phyloP scores from a whole-genome alignment of 192 early-diverging fungal species.

The Backusella circina region DNA sequence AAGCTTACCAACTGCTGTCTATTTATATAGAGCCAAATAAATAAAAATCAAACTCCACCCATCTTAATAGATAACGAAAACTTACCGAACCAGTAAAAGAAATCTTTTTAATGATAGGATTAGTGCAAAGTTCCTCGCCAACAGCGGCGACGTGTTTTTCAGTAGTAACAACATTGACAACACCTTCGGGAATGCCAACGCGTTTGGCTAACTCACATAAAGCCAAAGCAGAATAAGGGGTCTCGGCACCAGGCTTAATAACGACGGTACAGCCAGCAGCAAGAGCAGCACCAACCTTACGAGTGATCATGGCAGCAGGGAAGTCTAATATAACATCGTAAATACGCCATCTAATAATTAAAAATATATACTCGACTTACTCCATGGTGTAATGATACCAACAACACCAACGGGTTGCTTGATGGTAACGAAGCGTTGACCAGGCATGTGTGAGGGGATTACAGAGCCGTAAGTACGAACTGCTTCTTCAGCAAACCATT shows the following conservation, averaged over 20 bases:
- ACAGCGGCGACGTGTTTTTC: constrained; percentile 52
- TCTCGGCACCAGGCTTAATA: constrained; percentile 68
- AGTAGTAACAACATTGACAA: constrained; percentile 66
- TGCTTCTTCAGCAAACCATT: constrained; percentile 88
- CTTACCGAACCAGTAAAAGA: constrained; percentile 77
- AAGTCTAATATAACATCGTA: constrained; percentile 52
- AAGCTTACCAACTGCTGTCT: constrained; percentile 64
- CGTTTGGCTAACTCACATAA: constrained; percentile 49
- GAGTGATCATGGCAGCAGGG: constrained; percentile 82
- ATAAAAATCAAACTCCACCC: not conserved
- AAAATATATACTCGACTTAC: constrained; percentile 24
- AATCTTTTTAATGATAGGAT: constrained; percentile 61
- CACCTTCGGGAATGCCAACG: constrained; percentile 65
- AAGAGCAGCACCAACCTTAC: constrained; percentile 74
- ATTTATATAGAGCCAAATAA: not conserved
- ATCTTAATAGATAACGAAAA: not conserved
- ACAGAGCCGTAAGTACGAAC: constrained; percentile 75
- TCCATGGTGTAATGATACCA: constrained; percentile 73
- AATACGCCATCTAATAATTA: not conserved
- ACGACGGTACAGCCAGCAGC: constrained; percentile 77
- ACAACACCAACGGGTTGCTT: constrained; percentile 82
- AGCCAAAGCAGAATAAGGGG: constrained; percentile 55
- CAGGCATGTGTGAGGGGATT: constrained; percentile 57
- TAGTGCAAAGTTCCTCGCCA: constrained; percentile 57
- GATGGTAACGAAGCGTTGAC: constrained; percentile 61